A percentile compares a stretch with the other conserved stretches of the same genome.
These are phyloP conservation scores for Yamadazyma nakazawae DNA, from an alignment of 805 yeast species.

Conservation along the genomic window DNA sequence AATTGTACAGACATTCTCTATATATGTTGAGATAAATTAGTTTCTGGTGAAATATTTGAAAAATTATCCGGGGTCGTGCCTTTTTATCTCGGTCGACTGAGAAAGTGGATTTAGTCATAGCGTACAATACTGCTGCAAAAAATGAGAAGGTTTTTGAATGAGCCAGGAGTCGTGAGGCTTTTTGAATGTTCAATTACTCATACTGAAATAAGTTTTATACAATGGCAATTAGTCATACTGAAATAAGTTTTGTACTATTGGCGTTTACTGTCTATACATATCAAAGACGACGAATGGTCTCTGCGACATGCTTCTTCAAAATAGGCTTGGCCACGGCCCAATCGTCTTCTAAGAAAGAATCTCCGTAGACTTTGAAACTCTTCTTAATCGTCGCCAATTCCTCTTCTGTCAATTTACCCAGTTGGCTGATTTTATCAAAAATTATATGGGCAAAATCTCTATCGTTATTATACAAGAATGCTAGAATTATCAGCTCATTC, in stretches of 20 bases:
- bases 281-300: constrained; percentile 3
- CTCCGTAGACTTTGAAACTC: constrained; percentile 49
- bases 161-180: not conserved
- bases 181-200: too few species aligned
- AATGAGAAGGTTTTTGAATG: not conserved
- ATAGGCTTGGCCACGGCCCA: constrained; percentile 27
- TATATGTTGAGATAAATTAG: not conserved
- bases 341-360: constrained; percentile 41
- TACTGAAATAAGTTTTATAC: too few species aligned
- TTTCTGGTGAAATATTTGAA: not conserved
- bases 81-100: not conserved
- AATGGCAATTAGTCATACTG: too few species aligned
- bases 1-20: constrained; percentile 47
- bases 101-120: constrained; percentile 5
- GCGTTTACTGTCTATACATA: not conserved
- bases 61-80: not conserved
- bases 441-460: constrained; percentile 46
- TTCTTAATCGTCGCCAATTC: constrained; percentile 42
- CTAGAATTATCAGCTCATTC: constrained; percentile 46
- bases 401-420: constrained; percentile 19
- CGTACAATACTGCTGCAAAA: not conserved
- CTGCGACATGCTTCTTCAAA: constrained; percentile 6
- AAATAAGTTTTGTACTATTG: too few species aligned
- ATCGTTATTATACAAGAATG: constrained; percentile 43
- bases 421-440: constrained; percentile 9